Evolutionary conservation across 768 basidiomycete genomes (phyloP), one percentile per base, ranked within the genome.

Genomic region (Strobilomyces dryophilus): DNA sequence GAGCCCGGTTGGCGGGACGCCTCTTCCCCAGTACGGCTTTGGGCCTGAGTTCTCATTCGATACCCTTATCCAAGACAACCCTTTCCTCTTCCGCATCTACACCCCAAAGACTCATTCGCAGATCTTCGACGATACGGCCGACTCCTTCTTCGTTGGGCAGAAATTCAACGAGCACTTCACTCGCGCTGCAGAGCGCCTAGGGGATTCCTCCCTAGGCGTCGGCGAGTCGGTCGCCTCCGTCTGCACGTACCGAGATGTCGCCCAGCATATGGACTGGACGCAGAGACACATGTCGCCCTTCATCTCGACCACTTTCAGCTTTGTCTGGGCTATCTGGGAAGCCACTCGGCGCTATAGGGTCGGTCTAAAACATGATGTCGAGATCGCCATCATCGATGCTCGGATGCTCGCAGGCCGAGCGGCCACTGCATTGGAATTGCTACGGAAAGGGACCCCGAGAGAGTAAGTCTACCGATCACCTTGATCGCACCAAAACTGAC

Each of bases 281-380:
- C 87, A 83, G n/a, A 78, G 83, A 54, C 73, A 81, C 5, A 75
- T 79, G 18, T 91, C 89, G 0, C 76, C 81, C 5, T 90, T 80
- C 55, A 78, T 90, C 41, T 86, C 88, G 3, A 79, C 86, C 2
- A 89, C 88, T 6, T 89, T 90, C 66, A 89, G 85, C 71, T 87
- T 90, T 58, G 79, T 78, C 35, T 91, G 89, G 89, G 82, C 87
- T 8, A 76, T 90, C 35, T 91, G 87, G 87, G 89, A 91, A 65
- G 89, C 87, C 5, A 76, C 85, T 20, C 75, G 85, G 52, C 81
- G 89, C n/a, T 88, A 87, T 62, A 81, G 84, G 59, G 70, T 76
- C 35, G 83, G 82, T 36, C 71, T 89, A 49, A 90, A 91, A 66
- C 85, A 88, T 55, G 82, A 87, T 51, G 72, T 91, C 27, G 79